A percentile compares a stretch with the other conserved stretches of the same genome.
Conservation (phyloP, 1,284 basidiomycete species). For the Marasmius sp. region DNA sequence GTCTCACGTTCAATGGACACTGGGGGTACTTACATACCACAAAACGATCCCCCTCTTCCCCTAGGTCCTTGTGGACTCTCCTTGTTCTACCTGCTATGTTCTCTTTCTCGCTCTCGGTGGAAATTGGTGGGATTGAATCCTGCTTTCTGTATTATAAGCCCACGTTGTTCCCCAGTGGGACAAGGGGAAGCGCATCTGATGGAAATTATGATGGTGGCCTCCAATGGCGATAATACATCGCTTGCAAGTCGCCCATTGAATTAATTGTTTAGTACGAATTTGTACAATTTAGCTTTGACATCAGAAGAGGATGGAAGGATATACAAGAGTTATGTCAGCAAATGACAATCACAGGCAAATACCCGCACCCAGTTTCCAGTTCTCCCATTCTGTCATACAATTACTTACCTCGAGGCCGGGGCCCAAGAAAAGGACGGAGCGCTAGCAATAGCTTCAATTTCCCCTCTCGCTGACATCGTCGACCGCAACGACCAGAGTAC, state of each 20-base stretch:
- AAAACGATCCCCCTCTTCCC: not conserved
- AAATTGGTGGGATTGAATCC: not conserved
- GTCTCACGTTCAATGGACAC: not conserved
- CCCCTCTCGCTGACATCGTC: not conserved
- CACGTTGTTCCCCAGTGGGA: not conserved
- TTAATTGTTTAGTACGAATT: not conserved
- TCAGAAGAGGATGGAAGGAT: not conserved
- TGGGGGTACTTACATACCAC: not conserved
- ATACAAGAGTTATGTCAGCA: not conserved
- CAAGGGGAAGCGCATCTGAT: not conserved
- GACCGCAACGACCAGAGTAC: not conserved
- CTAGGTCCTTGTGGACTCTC: not conserved
- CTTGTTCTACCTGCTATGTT: not conserved
- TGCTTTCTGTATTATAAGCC: not conserved
- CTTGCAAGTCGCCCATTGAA: not conserved
- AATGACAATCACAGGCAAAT: constrained; percentile 2
- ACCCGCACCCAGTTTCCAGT: not conserved
- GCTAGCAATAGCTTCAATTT: not conserved
- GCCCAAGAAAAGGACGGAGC: not conserved
- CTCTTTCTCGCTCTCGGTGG: not conserved
- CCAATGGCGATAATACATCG: constrained; percentile 2
- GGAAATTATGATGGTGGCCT: not conserved
- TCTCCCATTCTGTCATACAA: not conserved
- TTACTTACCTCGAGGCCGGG: not conserved
- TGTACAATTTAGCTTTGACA: constrained; percentile 2